Base-by-base conservation (phyloP, 1,139 yeast species). In the Zygosaccharomyces pseudobailii region DNA sequence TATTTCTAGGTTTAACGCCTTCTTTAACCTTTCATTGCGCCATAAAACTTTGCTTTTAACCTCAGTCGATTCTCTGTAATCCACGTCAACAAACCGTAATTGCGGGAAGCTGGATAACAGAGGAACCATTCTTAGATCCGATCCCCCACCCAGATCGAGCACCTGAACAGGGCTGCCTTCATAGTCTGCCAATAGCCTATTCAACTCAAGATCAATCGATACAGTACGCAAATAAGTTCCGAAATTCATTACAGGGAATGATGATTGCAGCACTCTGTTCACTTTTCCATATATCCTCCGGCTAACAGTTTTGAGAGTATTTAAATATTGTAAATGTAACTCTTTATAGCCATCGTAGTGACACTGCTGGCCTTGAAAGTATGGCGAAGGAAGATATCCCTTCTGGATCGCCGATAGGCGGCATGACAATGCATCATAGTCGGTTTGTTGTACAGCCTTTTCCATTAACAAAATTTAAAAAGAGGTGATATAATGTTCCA, bases 61-160 rank as follows among this genome's bases (percentile, higher is more conserved):
- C 49, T 70, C 70, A 0, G 80, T 75, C 2, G 88, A 78, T 24
- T 74, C 81, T 1, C 76, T 73, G 59, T 87, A 90, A 65, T 92
- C 98, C 22, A 88, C 62, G 63, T 92, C 98, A 45, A 83, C 73
- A 60, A 81, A 84, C 3, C 66, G 63, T 34, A 83, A 55, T 28
- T 63, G 58, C 2, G 59, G 47, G 27, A 22, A 43, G 36, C 58
- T 40, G 3, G 64, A 32, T n/a, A 63, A 45, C 20, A 57, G 47
- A 8, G 54, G 57, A 13, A 65, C 28, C 55, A 48, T 56, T 50
- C 97, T 68, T 1, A 97, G 82, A 65, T 92, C 98, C n/a, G 95
- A 86, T 0, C 98, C 98, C n/a, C 97, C 87, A 0, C 98, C 98
- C 21, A 92, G 67, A 4, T 94, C 88, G 0, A 92, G 68, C 8